phyloP scores from a whole-genome alignment of 1,284 basidiomycete species.

The Ganoderma multipileum region DNA sequence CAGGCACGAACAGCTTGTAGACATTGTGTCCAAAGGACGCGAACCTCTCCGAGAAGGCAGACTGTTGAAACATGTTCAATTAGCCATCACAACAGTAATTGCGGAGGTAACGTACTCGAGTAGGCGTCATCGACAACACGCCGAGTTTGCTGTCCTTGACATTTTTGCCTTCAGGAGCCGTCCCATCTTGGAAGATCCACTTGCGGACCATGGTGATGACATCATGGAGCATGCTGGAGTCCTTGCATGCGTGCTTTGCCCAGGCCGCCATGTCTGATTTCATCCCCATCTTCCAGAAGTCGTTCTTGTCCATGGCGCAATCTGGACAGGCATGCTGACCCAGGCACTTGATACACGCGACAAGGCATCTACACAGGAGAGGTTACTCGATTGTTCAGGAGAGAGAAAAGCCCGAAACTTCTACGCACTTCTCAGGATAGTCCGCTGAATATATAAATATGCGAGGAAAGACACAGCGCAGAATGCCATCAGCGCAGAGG shows the following conservation, averaged over 20 bases:
- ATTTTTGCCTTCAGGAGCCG: not conserved
- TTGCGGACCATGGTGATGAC: not conserved
- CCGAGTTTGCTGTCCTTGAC: not conserved
- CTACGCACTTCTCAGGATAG: conserved; percentile 15
- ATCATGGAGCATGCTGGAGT: not conserved
- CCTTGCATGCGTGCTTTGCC: not conserved
- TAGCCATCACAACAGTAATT: too few relatives aligned
- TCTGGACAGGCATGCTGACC: not conserved
- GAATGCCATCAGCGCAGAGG: conserved; percentile 6
- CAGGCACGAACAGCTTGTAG: conserved; percentile 40
- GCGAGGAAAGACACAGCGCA: conserved; percentile 3
- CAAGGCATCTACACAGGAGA: not conserved
- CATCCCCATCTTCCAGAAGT: not conserved
- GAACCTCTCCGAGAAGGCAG: conserved; percentile 37
- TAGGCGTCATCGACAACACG: not conserved
- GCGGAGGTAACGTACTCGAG: not conserved
- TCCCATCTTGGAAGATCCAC: not conserved
- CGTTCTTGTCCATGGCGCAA: not conserved
- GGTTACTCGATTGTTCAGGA: too few relatives aligned
- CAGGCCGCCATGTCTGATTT: not conserved
- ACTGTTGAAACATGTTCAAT: not conserved
- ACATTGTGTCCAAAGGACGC: conserved; percentile 37
- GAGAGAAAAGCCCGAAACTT: too few relatives aligned
- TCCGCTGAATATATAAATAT: conserved; percentile 12
- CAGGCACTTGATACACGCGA: not conserved